phyloP scores from a whole-genome alignment of 176 grass and related monocot species.

The Hsuehochloa calcarea region DNA sequence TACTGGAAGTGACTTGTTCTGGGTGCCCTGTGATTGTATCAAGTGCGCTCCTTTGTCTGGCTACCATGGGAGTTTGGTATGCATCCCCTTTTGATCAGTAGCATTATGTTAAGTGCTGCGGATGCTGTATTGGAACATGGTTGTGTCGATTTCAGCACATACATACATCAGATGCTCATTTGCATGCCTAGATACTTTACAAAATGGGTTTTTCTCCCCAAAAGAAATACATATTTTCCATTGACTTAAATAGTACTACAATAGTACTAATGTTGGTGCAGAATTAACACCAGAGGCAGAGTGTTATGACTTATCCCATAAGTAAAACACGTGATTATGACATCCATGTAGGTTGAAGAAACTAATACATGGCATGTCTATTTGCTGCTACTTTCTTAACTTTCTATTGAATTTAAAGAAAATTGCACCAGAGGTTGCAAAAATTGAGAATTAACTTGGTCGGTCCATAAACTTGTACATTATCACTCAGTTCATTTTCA shows the following conservation, averaged over 20 bases:
- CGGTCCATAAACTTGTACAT: background rate
- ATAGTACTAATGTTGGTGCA: background rate
- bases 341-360: background rate
- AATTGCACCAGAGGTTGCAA: background rate
- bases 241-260: background rate
- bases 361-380: background rate
- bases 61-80: constrained; percentile 84
- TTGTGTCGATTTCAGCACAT: background rate
- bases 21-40: constrained; percentile 94
- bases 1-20: constrained; percentile 96
- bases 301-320: background rate
- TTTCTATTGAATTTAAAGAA: background rate
- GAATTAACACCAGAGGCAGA: background rate
- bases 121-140: background rate
- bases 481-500: background rate
- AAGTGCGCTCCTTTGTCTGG: constrained; percentile 82
- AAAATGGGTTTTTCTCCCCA: background rate
- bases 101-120: background rate
- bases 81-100: constrained; percentile 14
- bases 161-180: background rate
- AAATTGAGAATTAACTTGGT: background rate
- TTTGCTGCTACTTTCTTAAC: background rate
- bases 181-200: background rate
- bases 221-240: background rate
- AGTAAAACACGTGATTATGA: background rate